phyloP scores from a whole-genome alignment of 73 alveolate genomes.

The Paramecium caudatum region DNA sequence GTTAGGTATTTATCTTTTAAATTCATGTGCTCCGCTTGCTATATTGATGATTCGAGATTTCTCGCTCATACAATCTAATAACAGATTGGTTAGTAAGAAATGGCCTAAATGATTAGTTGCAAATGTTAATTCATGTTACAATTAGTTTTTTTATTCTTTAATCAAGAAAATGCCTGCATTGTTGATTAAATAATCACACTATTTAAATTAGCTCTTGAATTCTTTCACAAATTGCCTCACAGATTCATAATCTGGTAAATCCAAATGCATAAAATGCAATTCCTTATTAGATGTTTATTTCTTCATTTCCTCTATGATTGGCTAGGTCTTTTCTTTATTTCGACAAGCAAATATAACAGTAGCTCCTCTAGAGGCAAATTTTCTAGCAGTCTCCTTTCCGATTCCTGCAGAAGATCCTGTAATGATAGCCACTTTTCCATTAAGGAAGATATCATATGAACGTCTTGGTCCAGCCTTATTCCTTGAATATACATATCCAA shows the following conservation, averaged over 20 bases:
- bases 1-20: not conserved
- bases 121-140: not conserved
- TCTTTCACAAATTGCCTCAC: conserved; percentile 19
- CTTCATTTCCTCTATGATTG: not conserved
- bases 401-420: conserved; percentile 74
- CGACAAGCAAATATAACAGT: conserved; percentile 51
- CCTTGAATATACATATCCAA: not conserved
- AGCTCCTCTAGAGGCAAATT: conserved; percentile 12
- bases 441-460: not conserved
- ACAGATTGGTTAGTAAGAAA: conserved; percentile 60
- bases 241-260: conserved; percentile 53
- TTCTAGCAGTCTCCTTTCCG: conserved; percentile 51
- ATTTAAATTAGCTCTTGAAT: conserved; percentile 24
- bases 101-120: conserved; percentile 76
- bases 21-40: conserved; percentile 64
- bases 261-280: conserved; percentile 16
- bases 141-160: not conserved
- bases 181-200: conserved; percentile 54
- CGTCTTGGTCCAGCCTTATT: conserved; percentile 63
- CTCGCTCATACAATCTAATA: conserved; percentile 28
- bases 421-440: conserved; percentile 43
- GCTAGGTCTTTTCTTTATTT: conserved; percentile 5
- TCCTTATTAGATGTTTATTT: not conserved
- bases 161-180: conserved; percentile 68
- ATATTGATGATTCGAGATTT: conserved; percentile 72